Evolutionary conservation across 2,329 filamentous ascomycete species (phyloP).

Genomic region (Sphaerulina populicola): DNA sequence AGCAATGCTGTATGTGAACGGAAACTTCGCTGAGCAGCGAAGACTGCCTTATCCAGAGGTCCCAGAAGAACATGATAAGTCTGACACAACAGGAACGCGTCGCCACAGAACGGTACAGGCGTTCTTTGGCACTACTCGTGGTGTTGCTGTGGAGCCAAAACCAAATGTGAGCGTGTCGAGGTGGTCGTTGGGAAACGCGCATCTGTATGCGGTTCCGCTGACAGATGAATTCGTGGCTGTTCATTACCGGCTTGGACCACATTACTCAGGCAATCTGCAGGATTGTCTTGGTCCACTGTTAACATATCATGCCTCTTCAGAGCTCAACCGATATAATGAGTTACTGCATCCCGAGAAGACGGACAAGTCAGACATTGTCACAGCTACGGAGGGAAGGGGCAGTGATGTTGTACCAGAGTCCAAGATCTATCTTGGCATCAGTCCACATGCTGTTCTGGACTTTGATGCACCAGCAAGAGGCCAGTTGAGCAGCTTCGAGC

Average conservation of each 20-base stretch:
- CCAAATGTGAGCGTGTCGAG: constrained; percentile 64
- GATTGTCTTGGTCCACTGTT: constrained; percentile 93
- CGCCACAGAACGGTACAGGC: constrained; percentile 60
- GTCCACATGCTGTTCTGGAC: constrained; percentile 70
- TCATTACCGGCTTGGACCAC: constrained; percentile 77
- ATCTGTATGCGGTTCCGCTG: constrained; percentile 76
- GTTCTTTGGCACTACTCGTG: constrained; percentile 85
- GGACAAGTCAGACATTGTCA: constrained; percentile 82
- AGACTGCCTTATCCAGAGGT: constrained; percentile 79
- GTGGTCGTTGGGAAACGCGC: constrained; percentile 84
- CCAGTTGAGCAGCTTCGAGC: constrained; percentile 16
- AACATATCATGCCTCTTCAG: constrained; percentile 88
- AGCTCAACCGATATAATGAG: constrained; percentile 84
- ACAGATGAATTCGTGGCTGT: constrained; percentile 90
- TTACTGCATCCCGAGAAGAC: constrained; percentile 81
- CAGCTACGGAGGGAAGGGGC: constrained; percentile 77
- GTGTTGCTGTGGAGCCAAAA: constrained; percentile 69
- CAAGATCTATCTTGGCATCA: constrained; percentile 73
- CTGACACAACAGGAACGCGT: constrained; percentile 34
- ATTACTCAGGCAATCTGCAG: constrained; percentile 93
- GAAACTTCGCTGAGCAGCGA: constrained; percentile 86
- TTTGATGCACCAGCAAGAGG: constrained; percentile 46
- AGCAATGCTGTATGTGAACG: constrained; percentile 82
- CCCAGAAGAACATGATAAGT: constrained; percentile 47
- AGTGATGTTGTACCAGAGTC: constrained; percentile 72